Conservation (phyloP, 805 yeast genomes). For the Starmera quercuum region DNA sequence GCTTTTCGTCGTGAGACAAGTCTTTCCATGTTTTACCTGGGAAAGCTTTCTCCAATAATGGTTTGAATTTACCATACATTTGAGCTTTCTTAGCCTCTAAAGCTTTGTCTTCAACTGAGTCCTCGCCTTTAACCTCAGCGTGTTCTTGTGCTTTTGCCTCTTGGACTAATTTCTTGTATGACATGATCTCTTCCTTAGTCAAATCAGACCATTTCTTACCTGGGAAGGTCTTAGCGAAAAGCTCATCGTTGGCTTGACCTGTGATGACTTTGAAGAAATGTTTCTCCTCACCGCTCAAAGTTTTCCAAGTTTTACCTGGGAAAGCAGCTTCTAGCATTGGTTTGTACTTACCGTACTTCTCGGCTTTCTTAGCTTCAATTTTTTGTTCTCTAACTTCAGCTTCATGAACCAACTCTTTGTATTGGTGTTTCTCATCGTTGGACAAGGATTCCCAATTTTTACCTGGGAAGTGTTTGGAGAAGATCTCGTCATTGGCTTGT, state of each 20-base stretch:
- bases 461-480: not conserved
- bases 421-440: not conserved
- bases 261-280: not conserved
- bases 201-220: not conserved
- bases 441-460: not conserved
- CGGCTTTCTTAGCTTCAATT: not conserved
- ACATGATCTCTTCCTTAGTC: not conserved
- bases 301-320: not conserved
- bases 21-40: slow-evolving; percentile 1
- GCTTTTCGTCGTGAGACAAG: not conserved
- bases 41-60: not conserved
- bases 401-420: not conserved
- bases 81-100: too few species aligned
- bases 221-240: not conserved
- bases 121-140: too few species aligned
- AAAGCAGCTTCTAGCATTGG: not conserved
- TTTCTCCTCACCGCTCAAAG: not conserved
- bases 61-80: too few species aligned
- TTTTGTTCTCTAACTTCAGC: too few species aligned
- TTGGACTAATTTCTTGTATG: not conserved
- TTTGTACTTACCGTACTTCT: not conserved
- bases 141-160: too few species aligned
- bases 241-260: not conserved
- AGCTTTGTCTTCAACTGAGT: too few species aligned
- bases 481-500: too few species aligned